Percentiles rank a stretch among this genome's conserved stretches.
These are phyloP conservation scores for Hypoxylon sp. DNA, from an alignment of 2,329 filamentous ascomycete species.

Conservation along the genomic window DNA sequence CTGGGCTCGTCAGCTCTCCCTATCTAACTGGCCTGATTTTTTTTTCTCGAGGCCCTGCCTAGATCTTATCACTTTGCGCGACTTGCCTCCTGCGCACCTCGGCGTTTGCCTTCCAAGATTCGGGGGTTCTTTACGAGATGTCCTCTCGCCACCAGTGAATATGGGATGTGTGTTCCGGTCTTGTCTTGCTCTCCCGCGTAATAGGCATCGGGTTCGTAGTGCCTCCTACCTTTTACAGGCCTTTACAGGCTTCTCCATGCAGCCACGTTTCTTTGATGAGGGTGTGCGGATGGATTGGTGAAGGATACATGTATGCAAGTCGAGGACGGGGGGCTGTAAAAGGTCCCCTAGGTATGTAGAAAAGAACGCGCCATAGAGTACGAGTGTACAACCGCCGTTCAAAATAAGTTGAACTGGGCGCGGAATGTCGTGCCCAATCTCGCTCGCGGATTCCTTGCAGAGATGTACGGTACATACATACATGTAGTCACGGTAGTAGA, in stretches of 20 bases:
- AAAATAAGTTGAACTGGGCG: slow-evolving; percentile 27
- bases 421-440: slow-evolving; percentile 45
- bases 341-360: slow-evolving; percentile 15
- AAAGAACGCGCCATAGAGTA: slow-evolving; percentile 16
- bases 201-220: slow-evolving; percentile 19
- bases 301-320: slow-evolving; percentile 21
- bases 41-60: slow-evolving; percentile 1
- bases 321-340: slow-evolving; percentile 25
- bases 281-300: slow-evolving; percentile 30
- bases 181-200: slow-evolving; percentile 10
- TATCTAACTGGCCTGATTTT: slow-evolving; percentile 9
- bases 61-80: slow-evolving; percentile 27
- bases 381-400: slow-evolving; percentile 40
- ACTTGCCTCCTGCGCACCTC: slow-evolving; percentile 20
- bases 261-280: slow-evolving; percentile 39
- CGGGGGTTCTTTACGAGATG: background rate
- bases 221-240: slow-evolving; percentile 11
- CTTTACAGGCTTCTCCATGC: slow-evolving; percentile 23
- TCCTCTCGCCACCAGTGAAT: slow-evolving; percentile 15
- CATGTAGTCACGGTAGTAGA: too few species aligned
- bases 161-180: slow-evolving; percentile 10
- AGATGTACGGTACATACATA: too few species aligned
- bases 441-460: slow-evolving; percentile 42
- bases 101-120: slow-evolving; percentile 16
- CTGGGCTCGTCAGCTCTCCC: slow-evolving; percentile 12